These are phyloP conservation scores for Calonectria hawksworthii DNA, from an alignment of 2,329 filamentous ascomycete species.

Conservation along the genomic window DNA sequence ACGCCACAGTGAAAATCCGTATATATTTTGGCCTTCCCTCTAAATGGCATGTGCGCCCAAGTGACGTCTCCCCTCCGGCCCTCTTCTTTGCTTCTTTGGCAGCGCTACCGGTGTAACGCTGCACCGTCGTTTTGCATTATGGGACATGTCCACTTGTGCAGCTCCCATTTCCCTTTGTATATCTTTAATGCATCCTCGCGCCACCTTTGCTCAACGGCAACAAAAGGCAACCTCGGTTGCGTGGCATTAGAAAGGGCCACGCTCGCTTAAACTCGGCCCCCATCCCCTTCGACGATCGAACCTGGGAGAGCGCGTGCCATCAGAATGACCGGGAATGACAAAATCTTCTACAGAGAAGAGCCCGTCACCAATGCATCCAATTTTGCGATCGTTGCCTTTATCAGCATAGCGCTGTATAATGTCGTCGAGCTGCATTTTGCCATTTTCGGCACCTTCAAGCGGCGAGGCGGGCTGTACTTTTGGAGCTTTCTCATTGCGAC, in stretches of 20 bases:
- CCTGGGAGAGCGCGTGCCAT: neutral
- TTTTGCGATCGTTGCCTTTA: neutral
- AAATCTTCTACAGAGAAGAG: neutral
- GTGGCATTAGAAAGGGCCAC: neutral
- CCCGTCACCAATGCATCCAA: neutral
- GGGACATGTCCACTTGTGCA: neutral
- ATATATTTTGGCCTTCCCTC: neutral
- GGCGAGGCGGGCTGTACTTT: conserved; percentile 42
- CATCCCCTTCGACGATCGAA: neutral
- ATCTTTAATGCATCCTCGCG: neutral
- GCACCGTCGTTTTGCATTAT: neutral
- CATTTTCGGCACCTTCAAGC: conserved; percentile 5
- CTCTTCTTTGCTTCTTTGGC: neutral
- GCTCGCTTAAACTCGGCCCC: neutral
- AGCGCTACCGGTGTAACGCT: neutral
- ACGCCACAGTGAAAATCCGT: neutral
- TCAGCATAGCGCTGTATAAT: conserved; percentile 1
- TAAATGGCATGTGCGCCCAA: neutral
- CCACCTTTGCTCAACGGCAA: neutral
- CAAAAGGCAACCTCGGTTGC: neutral
- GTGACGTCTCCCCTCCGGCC: neutral
- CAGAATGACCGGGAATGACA: neutral
- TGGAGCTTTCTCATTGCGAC: conserved; percentile 53
- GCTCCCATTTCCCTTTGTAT: neutral
- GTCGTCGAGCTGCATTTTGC: neutral